These are phyloP conservation scores for Venturia carpophila DNA, from an alignment of 2,329 filamentous ascomycete genomes.

Conservation along the genomic window DNA sequence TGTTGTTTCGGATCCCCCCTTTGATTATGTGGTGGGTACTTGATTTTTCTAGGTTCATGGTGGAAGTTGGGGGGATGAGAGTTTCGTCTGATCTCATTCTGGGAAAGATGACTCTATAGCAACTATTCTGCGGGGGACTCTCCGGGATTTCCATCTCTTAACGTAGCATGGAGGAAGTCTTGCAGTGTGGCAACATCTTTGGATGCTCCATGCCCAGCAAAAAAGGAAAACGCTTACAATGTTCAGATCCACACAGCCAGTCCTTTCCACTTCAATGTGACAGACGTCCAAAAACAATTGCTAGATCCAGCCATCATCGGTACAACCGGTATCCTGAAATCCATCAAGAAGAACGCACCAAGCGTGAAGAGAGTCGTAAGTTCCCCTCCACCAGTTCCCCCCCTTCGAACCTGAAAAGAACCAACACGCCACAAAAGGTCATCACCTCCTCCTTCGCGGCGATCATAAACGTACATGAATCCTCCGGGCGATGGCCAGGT, in stretches of 20 bases:
- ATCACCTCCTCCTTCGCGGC: conserved; percentile 64
- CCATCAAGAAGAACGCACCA: conserved; percentile 50
- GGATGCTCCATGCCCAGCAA: background rate
- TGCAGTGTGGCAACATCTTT: no score
- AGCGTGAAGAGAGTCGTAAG: conserved; percentile 62
- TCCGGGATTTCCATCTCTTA: no score
- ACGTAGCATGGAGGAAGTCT: no score
- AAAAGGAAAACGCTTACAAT: background rate
- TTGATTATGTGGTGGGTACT: conserved; percentile 56
- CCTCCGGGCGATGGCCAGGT: conserved; percentile 43
- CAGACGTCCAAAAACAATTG: conserved; percentile 58
- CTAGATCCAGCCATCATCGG: conserved; percentile 56
- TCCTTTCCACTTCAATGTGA: conserved; percentile 67
- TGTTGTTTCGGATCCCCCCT: conserved; percentile 53
- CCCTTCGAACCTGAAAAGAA: conserved; percentile 25
- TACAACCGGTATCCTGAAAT: conserved; percentile 54
- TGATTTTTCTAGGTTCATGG: background rate
- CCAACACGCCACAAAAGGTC: conserved; percentile 25
- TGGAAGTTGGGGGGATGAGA: no score
- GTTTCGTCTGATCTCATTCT: no score
- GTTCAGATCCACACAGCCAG: conserved; percentile 31
- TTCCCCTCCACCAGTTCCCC: no score
- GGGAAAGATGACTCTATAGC: no score
- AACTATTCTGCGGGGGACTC: no score
- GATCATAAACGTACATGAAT: conserved; percentile 44